These are phyloP conservation scores for Chalciporus pseudorubinellus DNA, from an alignment of 768 basidiomycete species.

Conservation along the genomic window DNA sequence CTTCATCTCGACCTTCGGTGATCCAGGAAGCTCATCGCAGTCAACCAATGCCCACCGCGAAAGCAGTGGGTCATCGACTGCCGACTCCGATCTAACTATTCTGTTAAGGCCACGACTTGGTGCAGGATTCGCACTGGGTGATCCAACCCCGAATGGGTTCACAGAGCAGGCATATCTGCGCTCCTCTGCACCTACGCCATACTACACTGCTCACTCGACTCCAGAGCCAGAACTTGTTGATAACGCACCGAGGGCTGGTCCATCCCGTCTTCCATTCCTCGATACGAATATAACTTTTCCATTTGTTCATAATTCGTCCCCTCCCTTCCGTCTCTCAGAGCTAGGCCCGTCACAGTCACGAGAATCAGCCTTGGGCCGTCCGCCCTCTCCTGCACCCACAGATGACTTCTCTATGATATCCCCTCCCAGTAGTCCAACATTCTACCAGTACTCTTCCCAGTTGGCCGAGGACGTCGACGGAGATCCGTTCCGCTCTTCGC, in stretches of 20 bases:
- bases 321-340: slow-evolving; percentile 26
- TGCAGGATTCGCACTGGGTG: slow-evolving; percentile 14
- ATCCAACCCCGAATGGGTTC: slow-evolving; percentile 5
- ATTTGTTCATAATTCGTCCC: slow-evolving; percentile 19
- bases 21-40: slow-evolving; percentile 1
- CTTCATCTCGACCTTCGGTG: slow-evolving; percentile 1
- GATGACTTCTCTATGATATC: slow-evolving; percentile 48
- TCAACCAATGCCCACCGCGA: background rate
- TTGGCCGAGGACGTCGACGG: slow-evolving; percentile 16
- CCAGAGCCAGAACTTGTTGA: slow-evolving; percentile 24
- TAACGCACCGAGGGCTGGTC: slow-evolving; percentile 22
- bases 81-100: slow-evolving; percentile 23
- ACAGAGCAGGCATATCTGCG: slow-evolving; percentile 19
- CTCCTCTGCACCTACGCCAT: slow-evolving; percentile 28
- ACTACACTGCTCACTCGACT: slow-evolving; percentile 33
- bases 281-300: slow-evolving; percentile 17
- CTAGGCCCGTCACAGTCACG: slow-evolving; percentile 22
- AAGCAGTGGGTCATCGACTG: slow-evolving; percentile 14
- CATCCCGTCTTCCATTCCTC: slow-evolving; percentile 26
- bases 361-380: slow-evolving; percentile 24
- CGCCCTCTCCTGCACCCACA: slow-evolving; percentile 44
- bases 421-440: slow-evolving; percentile 37
- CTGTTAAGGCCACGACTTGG: slow-evolving; percentile 8
- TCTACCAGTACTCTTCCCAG: slow-evolving; percentile 32
- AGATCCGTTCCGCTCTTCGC: slow-evolving; percentile 25